phyloP scores from a whole-genome alignment of 306 rosid species.

The Nissolia schottii region DNA sequence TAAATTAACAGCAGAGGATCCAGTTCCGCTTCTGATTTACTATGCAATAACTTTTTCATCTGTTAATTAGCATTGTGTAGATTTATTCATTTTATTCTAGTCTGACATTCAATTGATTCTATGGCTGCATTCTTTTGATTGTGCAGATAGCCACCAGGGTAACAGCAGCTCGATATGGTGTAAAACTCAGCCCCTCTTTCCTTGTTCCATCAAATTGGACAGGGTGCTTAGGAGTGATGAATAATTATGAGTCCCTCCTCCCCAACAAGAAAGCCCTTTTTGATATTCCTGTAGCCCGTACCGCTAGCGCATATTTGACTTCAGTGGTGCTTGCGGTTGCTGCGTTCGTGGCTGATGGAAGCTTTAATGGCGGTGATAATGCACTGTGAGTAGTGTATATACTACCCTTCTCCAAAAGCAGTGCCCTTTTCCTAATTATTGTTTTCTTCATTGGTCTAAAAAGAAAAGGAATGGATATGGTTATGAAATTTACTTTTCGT shows the following conservation, averaged over 20 bases:
- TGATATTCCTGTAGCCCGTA: conserved; percentile 87
- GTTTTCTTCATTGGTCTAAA: not conserved
- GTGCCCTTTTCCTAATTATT: not conserved
- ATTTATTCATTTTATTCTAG: too few species aligned
- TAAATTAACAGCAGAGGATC: too few species aligned
- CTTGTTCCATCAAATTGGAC: conserved; percentile 95
- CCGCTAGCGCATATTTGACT: conserved; percentile 82
- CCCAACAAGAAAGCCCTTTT: conserved; percentile 85
- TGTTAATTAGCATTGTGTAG: not conserved
- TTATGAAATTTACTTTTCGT: not conserved
- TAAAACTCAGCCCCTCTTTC: conserved; percentile 91
- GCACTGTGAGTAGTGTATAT: conserved; percentile 78
- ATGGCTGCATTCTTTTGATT: conserved; percentile 10
- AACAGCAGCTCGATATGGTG: conserved; percentile 78
- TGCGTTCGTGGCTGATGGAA: conserved; percentile 86
- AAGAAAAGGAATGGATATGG: not conserved
- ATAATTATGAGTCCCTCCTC: conserved; percentile 80
- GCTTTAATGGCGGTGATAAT: conserved; percentile 92
- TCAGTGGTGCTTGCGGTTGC: conserved; percentile 71
- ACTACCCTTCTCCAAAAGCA: not conserved
- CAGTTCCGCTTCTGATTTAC: not conserved
- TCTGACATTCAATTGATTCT: conserved; percentile 2
- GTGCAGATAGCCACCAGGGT: conserved; percentile 83
- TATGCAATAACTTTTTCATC: not conserved
- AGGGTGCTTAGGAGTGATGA: conserved; percentile 91